Base-by-base conservation (phyloP, 164 flowering plant species). In the Tetrastigma voinierianum region DNA sequence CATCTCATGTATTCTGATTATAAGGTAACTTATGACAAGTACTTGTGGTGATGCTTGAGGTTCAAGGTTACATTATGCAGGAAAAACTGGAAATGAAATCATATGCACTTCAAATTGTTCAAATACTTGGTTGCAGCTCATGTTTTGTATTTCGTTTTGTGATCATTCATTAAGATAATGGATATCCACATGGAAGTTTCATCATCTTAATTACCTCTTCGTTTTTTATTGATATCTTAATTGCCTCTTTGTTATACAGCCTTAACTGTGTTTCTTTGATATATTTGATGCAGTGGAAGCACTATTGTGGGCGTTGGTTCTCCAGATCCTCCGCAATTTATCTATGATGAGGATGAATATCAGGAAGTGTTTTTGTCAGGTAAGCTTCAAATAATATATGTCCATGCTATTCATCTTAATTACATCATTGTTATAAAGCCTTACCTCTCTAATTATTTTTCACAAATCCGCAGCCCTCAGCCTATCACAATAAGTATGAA, bases 221-320 rank as follows among this genome's bases (percentile, higher is more conserved):
- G 2, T 9, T 19, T n/a, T n/a, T n/a, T n/a, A n/a, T n/a, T n/a
- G n/a, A n/a, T n/a, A 13, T 49, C 52, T n/a, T 11, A n/a, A 49
- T 16, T 65, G 10, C 46, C 1, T 45, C 14, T 13, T 4, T 64
- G 2, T 9, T 19, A 58, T 59, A 55, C 10, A 12, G 16, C 16
- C 11, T 3, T 54, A 44, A 15, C 3, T 18, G 13, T 25, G 46
- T 60, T 52, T 24, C 40, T 15, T 16, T 21, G n/a, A 46, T 61
- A 40, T 56, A 19, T 57, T 13, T 74, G 20, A 59, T 88, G 83
- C 86, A 94, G 97, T 74, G 97, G 98, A 74, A 94, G 97, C 89
- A 91, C 98, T 21, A 91, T 94, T 64, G 91, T 94, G 45, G 98
- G 98, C 15, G 77, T 94, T 61, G 97, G 98, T 58, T 90, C 97